Base-by-base conservation (phyloP, 2,329 filamentous ascomycete species). In the Alternaria ethzedia region DNA sequence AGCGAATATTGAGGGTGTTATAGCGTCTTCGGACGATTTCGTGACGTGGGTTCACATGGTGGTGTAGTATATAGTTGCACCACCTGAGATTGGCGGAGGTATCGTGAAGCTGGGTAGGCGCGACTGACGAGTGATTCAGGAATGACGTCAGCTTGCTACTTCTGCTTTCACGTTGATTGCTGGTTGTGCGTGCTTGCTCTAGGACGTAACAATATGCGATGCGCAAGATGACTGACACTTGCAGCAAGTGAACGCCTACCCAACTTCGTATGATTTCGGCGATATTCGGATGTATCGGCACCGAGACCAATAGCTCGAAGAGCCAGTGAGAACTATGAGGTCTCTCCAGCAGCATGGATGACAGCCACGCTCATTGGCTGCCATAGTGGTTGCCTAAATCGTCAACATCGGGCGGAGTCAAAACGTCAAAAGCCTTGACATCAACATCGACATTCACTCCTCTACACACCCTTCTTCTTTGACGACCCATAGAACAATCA, bases 81-180 rank as follows among this genome's bases (percentile, higher is more conserved):
- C 2, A 41, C 4, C 0, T 0, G 15, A 41, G 0, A 0, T 41
- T 41, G 36, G 36, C n/a, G 2, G 5, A 41, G n/a, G 36, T 17
- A 41, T 41, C n/a, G n/a, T 41, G 36, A 17, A 17, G n/a, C 36
- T 41, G 15, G 15, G 36, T 41, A 17, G 36, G 36, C n/a, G 36
- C 36, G 36, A 41, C 36, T n/a, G 8, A n/a, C 15, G 32, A 41
- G 15, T 41, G 32, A 3, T 10, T 41, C 0, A 41, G 8, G 8
- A 2, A 41, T n/a, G 36, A 41, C n/a, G 15, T 17, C 4, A 41
- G 15, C 9, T 10, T 41, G 36, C 3, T 41, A 17, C 15, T 1
- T 41, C 36, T 41, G 9, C n/a, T 41, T 41, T 4, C 5, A 41
- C n/a, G 3, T 3, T 41, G n/a, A 41, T 41, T 41, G 36, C 36